Conservation (phyloP, 1,139 yeast genomes). For the Candida tropicalis region DNA sequence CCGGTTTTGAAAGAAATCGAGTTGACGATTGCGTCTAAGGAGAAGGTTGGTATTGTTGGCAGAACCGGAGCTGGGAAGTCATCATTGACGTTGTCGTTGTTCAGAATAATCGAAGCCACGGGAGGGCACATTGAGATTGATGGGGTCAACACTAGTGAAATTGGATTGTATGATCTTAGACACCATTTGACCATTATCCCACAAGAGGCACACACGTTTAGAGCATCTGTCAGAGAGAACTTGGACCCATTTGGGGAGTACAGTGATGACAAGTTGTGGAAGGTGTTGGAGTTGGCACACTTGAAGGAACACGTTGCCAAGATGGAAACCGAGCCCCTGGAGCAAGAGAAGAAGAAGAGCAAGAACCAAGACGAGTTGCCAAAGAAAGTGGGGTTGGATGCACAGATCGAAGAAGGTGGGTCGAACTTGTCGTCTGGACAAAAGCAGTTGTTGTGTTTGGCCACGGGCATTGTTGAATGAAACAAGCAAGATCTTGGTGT, state of each 20-base stretch:
- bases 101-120: conserved; percentile 35
- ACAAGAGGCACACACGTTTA: conserved; percentile 71
- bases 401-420: conserved; percentile 67
- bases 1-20: conserved; percentile 31
- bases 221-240: conserved; percentile 62
- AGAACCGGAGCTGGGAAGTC: conserved; percentile 44
- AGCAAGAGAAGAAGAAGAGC: conserved; percentile 19
- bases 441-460: conserved; percentile 72
- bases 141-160: conserved; percentile 45
- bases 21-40: conserved; percentile 29
- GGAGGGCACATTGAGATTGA: conserved; percentile 45
- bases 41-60: conserved; percentile 40
- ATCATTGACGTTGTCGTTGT: conserved; percentile 34
- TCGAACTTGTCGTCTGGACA: conserved; percentile 78
- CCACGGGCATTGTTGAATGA: conserved; percentile 66
- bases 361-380: conserved; percentile 31
- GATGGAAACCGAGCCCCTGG: conserved; percentile 27
- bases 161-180: conserved; percentile 56
- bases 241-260: conserved; percentile 60
- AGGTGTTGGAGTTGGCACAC: conserved; percentile 54
- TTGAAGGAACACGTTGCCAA: conserved; percentile 48
- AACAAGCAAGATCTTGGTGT: conserved; percentile 60
- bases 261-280: conserved; percentile 57
- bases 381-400: conserved; percentile 35
- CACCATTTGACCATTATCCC: conserved; percentile 65